Evolutionary conservation across 2,329 filamentous ascomycete genomes (phyloP), one percentile per base, ranked within the genome.

Genomic region (Aureobasidium mangrovei): DNA sequence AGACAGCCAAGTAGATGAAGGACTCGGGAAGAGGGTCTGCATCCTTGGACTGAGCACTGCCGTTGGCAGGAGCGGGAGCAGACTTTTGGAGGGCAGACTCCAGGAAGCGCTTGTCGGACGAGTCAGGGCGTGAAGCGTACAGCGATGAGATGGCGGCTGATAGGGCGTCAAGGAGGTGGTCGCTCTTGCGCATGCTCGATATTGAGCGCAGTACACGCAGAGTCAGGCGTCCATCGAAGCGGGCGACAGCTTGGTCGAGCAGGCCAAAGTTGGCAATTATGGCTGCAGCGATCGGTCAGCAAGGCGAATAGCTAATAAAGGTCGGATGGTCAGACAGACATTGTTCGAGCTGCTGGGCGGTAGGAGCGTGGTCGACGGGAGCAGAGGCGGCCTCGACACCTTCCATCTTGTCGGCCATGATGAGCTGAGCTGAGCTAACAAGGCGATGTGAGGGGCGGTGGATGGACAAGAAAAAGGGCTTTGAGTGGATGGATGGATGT

Each of bases 201-300:
- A 97, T 95, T 63, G 91, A 95, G 65, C 93, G 86, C 60, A 98
- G 81, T 58, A 93, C 93, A 67, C 93, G 83, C 60, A 98, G 85
- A 55, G 91, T 89, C 74, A 96, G 98, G 76, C 93, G 85, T 57
- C 91, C 83, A 73, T 98, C 93, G 71, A 97, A 98, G 64, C 94
- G 83, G 60, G 84, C 79, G 60, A 98, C 91, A 61, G 91, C 93
- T 65, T 90, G 86, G 67, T 96, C 91, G 66, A 98, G 80, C 60
- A 98, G 80, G 51, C 83, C 82, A 68, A 96, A 96, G 74, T 94
- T 96, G 78, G 82, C 85, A 74, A 91, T 93, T 75, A 98, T 95
- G 71, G 96, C 93, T 97, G 67, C 2, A 24, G 38, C 55, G 57
- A 47, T 27, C 28, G 59, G 38, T 58, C 12, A 59, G 52, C 10